Conservation (phyloP, 1,139 yeast genomes). For the Hanseniaspora sp. region DNA sequence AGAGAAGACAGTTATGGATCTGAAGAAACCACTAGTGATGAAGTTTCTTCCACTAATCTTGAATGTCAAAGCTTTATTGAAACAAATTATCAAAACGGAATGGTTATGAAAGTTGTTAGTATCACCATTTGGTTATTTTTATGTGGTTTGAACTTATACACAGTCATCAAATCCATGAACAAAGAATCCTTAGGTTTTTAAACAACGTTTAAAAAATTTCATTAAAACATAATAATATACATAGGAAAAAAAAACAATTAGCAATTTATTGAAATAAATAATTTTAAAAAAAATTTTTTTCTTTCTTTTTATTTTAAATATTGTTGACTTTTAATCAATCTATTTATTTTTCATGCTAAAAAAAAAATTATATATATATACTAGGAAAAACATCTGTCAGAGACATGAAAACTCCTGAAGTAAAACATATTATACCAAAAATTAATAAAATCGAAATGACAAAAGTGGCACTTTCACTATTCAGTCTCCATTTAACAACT, state of each 20-base stretch:
- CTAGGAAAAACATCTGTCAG: slow-evolving; percentile 4
- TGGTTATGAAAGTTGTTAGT: not conserved
- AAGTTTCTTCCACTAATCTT: not conserved
- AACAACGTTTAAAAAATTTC: too few species aligned
- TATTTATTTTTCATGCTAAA: too few species aligned
- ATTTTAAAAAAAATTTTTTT: too few species aligned
- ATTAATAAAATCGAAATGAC: not conserved
- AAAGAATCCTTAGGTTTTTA: not conserved
- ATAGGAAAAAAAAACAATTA: too few species aligned
- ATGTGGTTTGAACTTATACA: not conserved
- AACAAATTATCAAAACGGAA: not conserved
- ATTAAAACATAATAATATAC: too few species aligned
- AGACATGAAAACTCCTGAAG: slow-evolving; percentile 1
- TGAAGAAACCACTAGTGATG: not conserved
- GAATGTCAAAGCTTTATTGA: not conserved
- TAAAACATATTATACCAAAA: slow-evolving; percentile 1
- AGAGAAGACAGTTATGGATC: not conserved
- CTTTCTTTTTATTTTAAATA: too few species aligned
- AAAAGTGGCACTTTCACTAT: slow-evolving; percentile 3
- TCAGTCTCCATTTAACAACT: slow-evolving; percentile 7
- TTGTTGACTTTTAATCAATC: too few species aligned
- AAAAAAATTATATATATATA: too few species aligned
- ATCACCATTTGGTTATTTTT: not conserved
- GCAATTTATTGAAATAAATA: too few species aligned
- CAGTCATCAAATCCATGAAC: not conserved